These are phyloP conservation scores for Pisolithus orientalis DNA, from an alignment of 768 basidiomycete species.

Conservation along the genomic window DNA sequence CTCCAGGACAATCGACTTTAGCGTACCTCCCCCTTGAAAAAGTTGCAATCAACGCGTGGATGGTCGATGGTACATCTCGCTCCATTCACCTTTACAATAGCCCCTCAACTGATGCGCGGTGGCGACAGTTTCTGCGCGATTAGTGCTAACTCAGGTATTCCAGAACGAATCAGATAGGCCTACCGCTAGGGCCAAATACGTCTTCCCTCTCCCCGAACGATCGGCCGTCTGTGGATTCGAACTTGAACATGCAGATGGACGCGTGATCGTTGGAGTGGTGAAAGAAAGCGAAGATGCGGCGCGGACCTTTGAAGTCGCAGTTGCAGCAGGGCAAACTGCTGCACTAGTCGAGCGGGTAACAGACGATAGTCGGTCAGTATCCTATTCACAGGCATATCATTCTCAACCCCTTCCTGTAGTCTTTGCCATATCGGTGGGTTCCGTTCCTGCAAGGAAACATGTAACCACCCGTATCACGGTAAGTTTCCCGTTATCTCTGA, in stretches of 20 bases:
- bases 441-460: constrained; percentile 36
- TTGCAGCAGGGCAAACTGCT: constrained; percentile 33
- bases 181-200: constrained; percentile 45
- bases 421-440: constrained; percentile 51
- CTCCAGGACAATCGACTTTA: constrained; percentile 14
- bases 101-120: background rate
- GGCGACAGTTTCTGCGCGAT: constrained; percentile 36
- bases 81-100: background rate
- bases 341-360: constrained; percentile 45
- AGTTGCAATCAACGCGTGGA: constrained; percentile 33
- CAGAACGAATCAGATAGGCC: constrained; percentile 30
- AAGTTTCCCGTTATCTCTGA: constrained; percentile 8
- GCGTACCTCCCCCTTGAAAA: constrained; percentile 36
- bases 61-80: constrained; percentile 36
- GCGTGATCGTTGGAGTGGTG: constrained; percentile 36
- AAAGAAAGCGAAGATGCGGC: constrained; percentile 44
- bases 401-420: constrained; percentile 25
- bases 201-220: constrained; percentile 52
- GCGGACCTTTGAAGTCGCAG: constrained; percentile 35
- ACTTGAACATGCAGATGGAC: constrained; percentile 39
- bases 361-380: constrained; percentile 40
- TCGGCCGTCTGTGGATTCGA: constrained; percentile 52
- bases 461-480: constrained; percentile 41
- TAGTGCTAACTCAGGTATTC: constrained; percentile 37
- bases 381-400: background rate